phyloP scores from a whole-genome alignment of 805 yeast species.

The Ogataea polymorpha region DNA sequence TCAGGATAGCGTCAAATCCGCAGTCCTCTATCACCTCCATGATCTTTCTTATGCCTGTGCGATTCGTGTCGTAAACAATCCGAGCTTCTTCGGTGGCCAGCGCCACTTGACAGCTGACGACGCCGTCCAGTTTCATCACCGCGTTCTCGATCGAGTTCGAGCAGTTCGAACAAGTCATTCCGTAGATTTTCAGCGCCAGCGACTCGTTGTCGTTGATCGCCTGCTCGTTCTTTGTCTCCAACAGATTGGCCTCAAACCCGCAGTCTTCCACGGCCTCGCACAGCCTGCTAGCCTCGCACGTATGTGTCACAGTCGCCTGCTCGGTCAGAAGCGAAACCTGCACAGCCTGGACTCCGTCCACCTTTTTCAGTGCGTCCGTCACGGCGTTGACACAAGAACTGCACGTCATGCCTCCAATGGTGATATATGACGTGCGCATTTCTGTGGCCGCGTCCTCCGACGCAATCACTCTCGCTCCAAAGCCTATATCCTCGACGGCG shows the following conservation, averaged over 20 bases:
- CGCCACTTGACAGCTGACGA: conserved; percentile 46
- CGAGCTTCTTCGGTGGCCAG: conserved; percentile 52
- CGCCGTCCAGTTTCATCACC: conserved; percentile 45
- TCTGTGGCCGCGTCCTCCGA: background rate
- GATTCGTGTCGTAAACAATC: conserved; percentile 47
- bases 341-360: conserved; percentile 51
- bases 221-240: conserved; percentile 30
- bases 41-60: conserved; percentile 62
- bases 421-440: conserved; percentile 9
- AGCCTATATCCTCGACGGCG: conserved; percentile 74
- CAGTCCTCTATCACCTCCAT: conserved; percentile 48
- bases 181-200: conserved; percentile 41
- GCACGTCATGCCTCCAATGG: conserved; percentile 79
- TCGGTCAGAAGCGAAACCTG: conserved; percentile 73
- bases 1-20: conserved; percentile 51
- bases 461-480: conserved; percentile 35
- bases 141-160: conserved; percentile 47
- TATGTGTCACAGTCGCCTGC: conserved; percentile 55
- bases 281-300: conserved; percentile 37
- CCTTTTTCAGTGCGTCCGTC: conserved; percentile 45
- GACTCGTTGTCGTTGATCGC: conserved; percentile 10
- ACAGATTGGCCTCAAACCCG: conserved; percentile 49
- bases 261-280: conserved; percentile 48
- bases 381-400: conserved; percentile 72
- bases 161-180: conserved; percentile 63